phyloP scores from a whole-genome alignment of 148 eudicot species.

The Cornus kousa region DNA sequence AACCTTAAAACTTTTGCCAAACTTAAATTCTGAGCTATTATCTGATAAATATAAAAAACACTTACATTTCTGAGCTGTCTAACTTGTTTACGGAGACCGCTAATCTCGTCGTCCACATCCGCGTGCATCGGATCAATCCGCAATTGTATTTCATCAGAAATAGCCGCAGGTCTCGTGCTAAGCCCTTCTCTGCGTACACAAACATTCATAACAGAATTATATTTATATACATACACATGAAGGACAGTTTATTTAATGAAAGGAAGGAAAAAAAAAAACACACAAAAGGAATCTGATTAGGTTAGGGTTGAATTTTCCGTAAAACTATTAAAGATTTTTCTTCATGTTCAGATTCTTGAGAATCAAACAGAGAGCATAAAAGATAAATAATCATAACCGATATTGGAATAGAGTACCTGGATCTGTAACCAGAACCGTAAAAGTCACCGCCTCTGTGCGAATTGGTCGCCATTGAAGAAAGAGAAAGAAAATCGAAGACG shows the following conservation, averaged over 20 bases:
- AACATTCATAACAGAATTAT: background rate
- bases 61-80: slow-evolving; percentile 62
- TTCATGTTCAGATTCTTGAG: background rate
- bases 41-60: background rate
- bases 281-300: background rate
- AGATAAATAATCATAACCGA: background rate
- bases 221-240: background rate
- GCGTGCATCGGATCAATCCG: slow-evolving; percentile 84
- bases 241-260: background rate
- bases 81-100: slow-evolving; percentile 80
- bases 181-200: slow-evolving; percentile 67
- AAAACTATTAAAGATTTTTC: background rate
- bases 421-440: slow-evolving; percentile 34
- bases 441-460: slow-evolving; percentile 25
- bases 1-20: no score
- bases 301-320: background rate
- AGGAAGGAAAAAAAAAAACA: background rate
- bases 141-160: slow-evolving; percentile 72
- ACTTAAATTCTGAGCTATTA: no score
- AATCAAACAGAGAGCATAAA: background rate
- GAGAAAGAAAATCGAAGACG: background rate
- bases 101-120: slow-evolving; percentile 74
- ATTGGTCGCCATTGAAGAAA: slow-evolving; percentile 32
- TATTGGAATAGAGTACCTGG: slow-evolving; percentile 37
- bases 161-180: slow-evolving; percentile 62